Evolutionary conservation across 2,329 filamentous ascomycete species (phyloP), one percentile per base, ranked within the genome.

Genomic region (Colletotrichum godetiae): DNA sequence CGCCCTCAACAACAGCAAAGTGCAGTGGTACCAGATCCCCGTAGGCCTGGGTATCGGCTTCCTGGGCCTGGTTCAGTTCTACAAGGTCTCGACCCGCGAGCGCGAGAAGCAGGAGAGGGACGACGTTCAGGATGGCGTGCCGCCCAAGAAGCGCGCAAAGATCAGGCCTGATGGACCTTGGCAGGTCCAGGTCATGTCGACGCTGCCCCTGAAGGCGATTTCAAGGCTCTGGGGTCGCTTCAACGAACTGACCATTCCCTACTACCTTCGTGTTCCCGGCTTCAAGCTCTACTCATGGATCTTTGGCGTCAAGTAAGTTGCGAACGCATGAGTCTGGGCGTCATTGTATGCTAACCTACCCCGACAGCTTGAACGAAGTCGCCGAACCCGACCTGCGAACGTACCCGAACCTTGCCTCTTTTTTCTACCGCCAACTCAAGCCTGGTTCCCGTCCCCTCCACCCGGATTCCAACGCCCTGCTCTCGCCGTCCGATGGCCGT

Each of bases 401-500:
- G 60, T 99, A 97, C 81, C 94, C 95, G 24, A 99, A 99, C 80
- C 91, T 99, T 53, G 95, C 96, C 6, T 91, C 96, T 72, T 99
- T 99, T 88, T 99, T 99, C 87, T 99, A 98, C 83, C 94, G 97
- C 74, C 95, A 92, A 1, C 88, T 99, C 73, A 98, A 98, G 82
- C 95, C 96, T 6, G 96, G 95, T 42, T 91, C 89, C 13, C 92
- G 97, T 31, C 95, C 95, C 1, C 87, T 99, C 15, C 95, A 98
- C 79, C 91, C 94, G 1, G 91, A 96, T 77, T 89, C 90, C 1
- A 92, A 94, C 79, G 93, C 95, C 11, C 85, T 99, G 5, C 86
- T 98, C 8, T 97, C 95, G 0, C 97, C 97, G 1, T 91, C 97
- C 5, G 97, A 99, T 81, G 97, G 97, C 59, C 93, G 93, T 75